phyloP scores from a whole-genome alignment of 164 flowering plant species.

The Nymphaea thermarum region DNA sequence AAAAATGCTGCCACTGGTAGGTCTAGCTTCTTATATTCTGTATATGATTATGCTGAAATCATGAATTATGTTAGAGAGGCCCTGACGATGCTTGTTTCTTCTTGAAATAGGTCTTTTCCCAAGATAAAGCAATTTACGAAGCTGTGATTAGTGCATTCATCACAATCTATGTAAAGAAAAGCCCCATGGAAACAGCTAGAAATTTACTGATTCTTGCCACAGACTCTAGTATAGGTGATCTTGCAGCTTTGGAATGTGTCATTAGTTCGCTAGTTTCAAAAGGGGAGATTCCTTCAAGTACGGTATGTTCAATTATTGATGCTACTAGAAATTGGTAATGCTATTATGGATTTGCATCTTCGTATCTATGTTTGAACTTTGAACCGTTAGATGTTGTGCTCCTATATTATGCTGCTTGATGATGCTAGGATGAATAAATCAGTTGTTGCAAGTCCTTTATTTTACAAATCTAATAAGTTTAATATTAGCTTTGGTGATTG shows the following conservation, averaged over 20 bases:
- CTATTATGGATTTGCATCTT: too few species aligned
- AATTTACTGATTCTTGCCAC: constrained; percentile 67
- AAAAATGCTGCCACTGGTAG: constrained; percentile 93
- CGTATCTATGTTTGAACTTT: too few species aligned
- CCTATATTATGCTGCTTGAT: too few species aligned
- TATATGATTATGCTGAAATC: too few species aligned
- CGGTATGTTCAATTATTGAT: constrained; percentile 27
- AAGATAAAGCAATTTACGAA: constrained; percentile 88
- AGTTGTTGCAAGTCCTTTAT: too few species aligned
- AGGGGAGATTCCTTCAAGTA: constrained; percentile 66
- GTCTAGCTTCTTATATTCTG: neutral
- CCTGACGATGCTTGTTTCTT: neutral
- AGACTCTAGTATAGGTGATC: constrained; percentile 89
- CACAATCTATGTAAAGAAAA: constrained; percentile 67
- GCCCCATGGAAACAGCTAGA: constrained; percentile 64
- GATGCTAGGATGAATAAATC: too few species aligned
- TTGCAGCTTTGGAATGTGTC: constrained; percentile 76
- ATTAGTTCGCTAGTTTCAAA: constrained; percentile 67
- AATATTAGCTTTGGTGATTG: too few species aligned
- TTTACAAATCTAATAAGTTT: too few species aligned
- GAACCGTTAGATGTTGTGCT: too few species aligned
- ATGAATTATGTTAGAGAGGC: too few species aligned
- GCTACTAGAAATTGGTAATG: too few species aligned
- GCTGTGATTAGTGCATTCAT: constrained; percentile 93
- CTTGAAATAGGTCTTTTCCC: constrained; percentile 74